Percentiles rank a stretch among this genome's conserved stretches.
Evolutionary conservation across 1,284 basidiomycete species (phyloP).

Genomic region (Abortiporus biennis): DNA sequence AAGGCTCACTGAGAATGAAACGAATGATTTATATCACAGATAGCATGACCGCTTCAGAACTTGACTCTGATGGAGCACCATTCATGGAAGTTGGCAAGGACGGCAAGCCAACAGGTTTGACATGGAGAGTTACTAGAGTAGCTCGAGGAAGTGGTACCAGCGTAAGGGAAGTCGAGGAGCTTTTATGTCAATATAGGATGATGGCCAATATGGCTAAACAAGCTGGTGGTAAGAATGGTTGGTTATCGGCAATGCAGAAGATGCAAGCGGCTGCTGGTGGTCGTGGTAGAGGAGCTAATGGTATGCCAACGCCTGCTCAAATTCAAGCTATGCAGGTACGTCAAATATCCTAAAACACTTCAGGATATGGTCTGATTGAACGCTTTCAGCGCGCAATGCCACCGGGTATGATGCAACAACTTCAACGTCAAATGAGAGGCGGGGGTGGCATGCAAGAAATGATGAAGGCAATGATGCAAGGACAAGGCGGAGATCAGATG

Average conservation of each 20-base stretch:
- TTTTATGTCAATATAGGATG: slow-evolving; percentile 93
- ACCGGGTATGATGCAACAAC: slow-evolving; percentile 82
- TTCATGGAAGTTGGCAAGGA: slow-evolving; percentile 84
- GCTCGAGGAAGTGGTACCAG: slow-evolving; percentile 94
- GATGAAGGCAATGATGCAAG: slow-evolving; percentile 95
- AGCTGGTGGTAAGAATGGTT: slow-evolving; percentile 94
- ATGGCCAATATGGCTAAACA: slow-evolving; percentile 98
- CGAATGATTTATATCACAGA: slow-evolving; percentile 99
- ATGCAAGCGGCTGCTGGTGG: slow-evolving; percentile 84
- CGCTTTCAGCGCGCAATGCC: slow-evolving; percentile 70
- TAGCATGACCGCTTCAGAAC: slow-evolving; percentile 90
- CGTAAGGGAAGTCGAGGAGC: slow-evolving; percentile 94
- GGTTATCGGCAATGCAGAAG: slow-evolving; percentile 86
- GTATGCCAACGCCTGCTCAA: slow-evolving; percentile 88
- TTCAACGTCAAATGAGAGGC: slow-evolving; percentile 76
- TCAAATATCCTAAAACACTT: slow-evolving; percentile 6
- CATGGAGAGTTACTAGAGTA: slow-evolving; percentile 84
- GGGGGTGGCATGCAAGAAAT: slow-evolving; percentile 91
- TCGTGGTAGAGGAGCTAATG: slow-evolving; percentile 76
- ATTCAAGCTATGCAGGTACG: slow-evolving; percentile 87
- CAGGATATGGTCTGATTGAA: slow-evolving; percentile 2
- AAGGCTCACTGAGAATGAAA: slow-evolving; percentile 89
- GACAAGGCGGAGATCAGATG: slow-evolving; percentile 75
- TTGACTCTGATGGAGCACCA: slow-evolving; percentile 91
- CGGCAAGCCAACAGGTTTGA: slow-evolving; percentile 77